A percentile compares a stretch with the other conserved stretches of the same genome.
Evolutionary conservation across 2,329 filamentous ascomycete genomes (phyloP).

Genomic region (Alternaria consortialis): DNA sequence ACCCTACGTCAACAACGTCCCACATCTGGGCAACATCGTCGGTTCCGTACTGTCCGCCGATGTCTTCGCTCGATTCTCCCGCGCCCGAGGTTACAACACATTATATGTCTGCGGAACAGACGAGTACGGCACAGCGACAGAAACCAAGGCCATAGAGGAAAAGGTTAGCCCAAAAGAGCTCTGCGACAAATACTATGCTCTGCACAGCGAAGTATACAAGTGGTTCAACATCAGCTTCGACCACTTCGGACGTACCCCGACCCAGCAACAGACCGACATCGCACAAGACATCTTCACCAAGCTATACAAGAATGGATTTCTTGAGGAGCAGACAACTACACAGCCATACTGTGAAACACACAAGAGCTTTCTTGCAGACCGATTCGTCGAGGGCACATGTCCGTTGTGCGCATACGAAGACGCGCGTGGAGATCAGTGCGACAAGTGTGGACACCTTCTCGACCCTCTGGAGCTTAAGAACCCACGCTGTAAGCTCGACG

Average conservation of each 20-base stretch:
- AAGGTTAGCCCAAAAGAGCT: slow-evolving; percentile 82
- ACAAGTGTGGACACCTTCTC: slow-evolving; percentile 59
- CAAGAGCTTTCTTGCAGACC: slow-evolving; percentile 55
- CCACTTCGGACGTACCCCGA: slow-evolving; percentile 92
- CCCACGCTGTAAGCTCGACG: slow-evolving; percentile 90
- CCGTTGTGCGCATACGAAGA: slow-evolving; percentile 69
- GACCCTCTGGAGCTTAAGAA: slow-evolving; percentile 59
- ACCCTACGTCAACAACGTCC: slow-evolving; percentile 79
- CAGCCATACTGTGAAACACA: slow-evolving; percentile 90
- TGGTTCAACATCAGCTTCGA: slow-evolving; percentile 98
- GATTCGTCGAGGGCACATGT: slow-evolving; percentile 83
- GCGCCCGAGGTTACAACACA: slow-evolving; percentile 79
- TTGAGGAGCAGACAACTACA: slow-evolving; percentile 85
- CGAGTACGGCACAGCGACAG: slow-evolving; percentile 95
- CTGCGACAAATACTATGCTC: slow-evolving; percentile 90
- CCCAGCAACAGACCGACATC: slow-evolving; percentile 87
- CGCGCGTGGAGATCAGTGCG: slow-evolving; percentile 63
- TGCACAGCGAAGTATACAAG: slow-evolving; percentile 90
- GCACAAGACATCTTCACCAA: slow-evolving; percentile 89
- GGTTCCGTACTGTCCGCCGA: slow-evolving; percentile 80
- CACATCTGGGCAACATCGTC: slow-evolving; percentile 71
- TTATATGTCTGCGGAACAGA: slow-evolving; percentile 89
- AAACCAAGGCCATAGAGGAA: slow-evolving; percentile 93
- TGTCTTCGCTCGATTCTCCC: slow-evolving; percentile 78
- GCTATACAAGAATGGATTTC: slow-evolving; percentile 86